Evolutionary conservation across 352 stramenopile species (phyloP), one percentile per base, ranked within the genome.

Genomic region (Phytophthora tentaculata): DNA sequence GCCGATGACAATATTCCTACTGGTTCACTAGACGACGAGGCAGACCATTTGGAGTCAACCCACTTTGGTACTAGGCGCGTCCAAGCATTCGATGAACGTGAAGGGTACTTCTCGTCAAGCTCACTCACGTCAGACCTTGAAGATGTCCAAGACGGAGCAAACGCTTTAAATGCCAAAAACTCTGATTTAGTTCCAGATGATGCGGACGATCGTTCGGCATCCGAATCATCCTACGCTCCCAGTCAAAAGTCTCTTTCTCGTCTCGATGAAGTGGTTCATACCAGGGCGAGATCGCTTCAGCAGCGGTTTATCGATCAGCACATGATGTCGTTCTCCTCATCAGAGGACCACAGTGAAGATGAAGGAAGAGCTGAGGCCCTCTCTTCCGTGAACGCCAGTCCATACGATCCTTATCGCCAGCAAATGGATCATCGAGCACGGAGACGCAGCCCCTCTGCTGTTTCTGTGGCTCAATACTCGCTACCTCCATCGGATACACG

Each of bases 401-500:
- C 44, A 3, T 39, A 63, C 35, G 58, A 76, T 50, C 48, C 32
- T 13, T 75, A 80, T 53, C 58, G 55, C 23, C 61, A 61, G 22
- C 61, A 75, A 62, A 80, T 77, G 14, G 22, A 68, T n/a, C 60
- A 77, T 48, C 48, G 66, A 57, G 24, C 62, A 12, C 56, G 72
- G 24, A 61, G 69, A 61, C 68, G 51, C 22, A 83, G 75, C 39
- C 58, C 32, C 12, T 79, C 65, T 41, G 64, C 69, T 45, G 55
- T 56, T 28, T 80, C 75, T 13, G 49, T 83, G 5, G 48, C 55
- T 6, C 85, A 91, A 57, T 91, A 85, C 24, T 91, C 83, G 28
- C 61, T 91, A 54, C 83, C 81, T 24, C 64, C 74, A 10, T 90
- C 83, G 0, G 81, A 91, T 22, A 80, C 79, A 22, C 77, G 87